These are phyloP conservation scores for Neurospora terricola DNA, from an alignment of 495 filamentous ascomycete genomes.

Conservation along the genomic window DNA sequence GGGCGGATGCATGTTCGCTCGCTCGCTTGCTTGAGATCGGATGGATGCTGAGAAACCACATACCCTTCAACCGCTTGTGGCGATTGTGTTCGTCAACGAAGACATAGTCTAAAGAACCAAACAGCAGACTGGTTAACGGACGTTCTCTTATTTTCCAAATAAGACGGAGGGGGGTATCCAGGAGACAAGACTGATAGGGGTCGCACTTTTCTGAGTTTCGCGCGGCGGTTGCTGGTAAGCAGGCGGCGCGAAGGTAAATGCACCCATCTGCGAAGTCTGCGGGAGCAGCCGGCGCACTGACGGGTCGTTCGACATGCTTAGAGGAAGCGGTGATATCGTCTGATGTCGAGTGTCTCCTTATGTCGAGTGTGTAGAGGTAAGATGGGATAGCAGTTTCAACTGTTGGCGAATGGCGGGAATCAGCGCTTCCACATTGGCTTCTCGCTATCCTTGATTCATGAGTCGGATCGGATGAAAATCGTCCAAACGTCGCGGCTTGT, in stretches of 20 bases:
- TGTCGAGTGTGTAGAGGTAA: not conserved
- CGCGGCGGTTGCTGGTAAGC: slow-evolving; percentile 45
- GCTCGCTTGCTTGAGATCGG: not conserved
- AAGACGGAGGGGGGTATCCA: not conserved
- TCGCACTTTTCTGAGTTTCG: slow-evolving; percentile 60
- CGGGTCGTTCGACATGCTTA: slow-evolving; percentile 45
- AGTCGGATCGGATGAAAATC: not conserved
- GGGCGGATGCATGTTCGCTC: not conserved
- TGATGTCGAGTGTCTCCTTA: not conserved
- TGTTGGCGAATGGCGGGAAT: not conserved
- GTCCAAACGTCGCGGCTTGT: not conserved
- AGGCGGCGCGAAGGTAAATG: slow-evolving; percentile 49
- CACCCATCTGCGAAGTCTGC: slow-evolving; percentile 45
- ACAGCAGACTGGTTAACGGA: not conserved
- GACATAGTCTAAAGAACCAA: slow-evolving; percentile 69
- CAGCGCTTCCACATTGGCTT: not conserved
- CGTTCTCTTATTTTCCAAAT: not conserved
- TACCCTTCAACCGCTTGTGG: slow-evolving; percentile 95
- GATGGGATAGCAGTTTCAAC: not conserved
- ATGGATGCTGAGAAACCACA: slow-evolving; percentile 7
- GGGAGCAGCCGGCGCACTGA: slow-evolving; percentile 46
- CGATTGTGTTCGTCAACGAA: slow-evolving; percentile 99
- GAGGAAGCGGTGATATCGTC: not conserved
- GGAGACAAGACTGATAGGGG: slow-evolving; percentile 3
- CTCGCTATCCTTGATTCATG: not conserved